Percentiles rank a stretch among this genome's conserved stretches.
Conservation (phyloP, 2,329 filamentous ascomycete species). For the Fusarium temperatum region DNA sequence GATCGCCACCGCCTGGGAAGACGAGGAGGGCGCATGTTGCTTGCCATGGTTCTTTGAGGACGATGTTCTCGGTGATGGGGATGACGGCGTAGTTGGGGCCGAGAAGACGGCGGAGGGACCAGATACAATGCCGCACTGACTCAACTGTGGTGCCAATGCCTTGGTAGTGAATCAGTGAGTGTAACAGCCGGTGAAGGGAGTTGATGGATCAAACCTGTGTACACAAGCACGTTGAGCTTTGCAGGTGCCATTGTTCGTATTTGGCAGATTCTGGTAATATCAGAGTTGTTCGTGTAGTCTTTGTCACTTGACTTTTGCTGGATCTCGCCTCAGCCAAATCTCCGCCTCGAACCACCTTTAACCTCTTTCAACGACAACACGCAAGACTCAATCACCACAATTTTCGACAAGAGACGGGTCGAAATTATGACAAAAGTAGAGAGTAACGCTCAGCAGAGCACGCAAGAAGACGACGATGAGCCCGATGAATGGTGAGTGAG, state of each 20-base stretch:
- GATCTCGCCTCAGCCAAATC: constrained; percentile 34
- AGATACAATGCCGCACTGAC: constrained; percentile 89
- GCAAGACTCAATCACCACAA: neutral
- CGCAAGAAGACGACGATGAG: constrained; percentile 70
- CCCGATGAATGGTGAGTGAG: constrained; percentile 87
- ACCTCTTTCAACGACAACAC: constrained; percentile 11
- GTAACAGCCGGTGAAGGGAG: neutral
- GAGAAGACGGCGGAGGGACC: constrained; percentile 84
- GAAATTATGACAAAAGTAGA: constrained; percentile 62
- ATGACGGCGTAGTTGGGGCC: constrained; percentile 94
- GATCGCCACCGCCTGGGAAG: constrained; percentile 92
- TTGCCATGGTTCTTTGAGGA: constrained; percentile 93
- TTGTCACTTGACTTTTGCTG: constrained; percentile 39
- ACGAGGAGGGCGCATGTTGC: constrained; percentile 88
- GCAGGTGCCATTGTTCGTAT: constrained; percentile 65
- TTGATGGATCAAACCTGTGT: constrained; percentile 72
- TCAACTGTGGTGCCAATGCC: constrained; percentile 87
- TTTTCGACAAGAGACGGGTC: constrained; percentile 37
- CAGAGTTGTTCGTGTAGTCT: neutral
- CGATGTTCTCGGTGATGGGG: constrained; percentile 77
- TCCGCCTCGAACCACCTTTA: constrained; percentile 38
- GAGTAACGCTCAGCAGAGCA: constrained; percentile 50
- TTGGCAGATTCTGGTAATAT: neutral
- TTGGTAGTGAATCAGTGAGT: constrained; percentile 45
- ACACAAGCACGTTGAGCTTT: constrained; percentile 91